Evolutionary conservation across 1,284 basidiomycete species (phyloP), one percentile per base, ranked within the genome.

Genomic region (Apiotrichum laibachii): DNA sequence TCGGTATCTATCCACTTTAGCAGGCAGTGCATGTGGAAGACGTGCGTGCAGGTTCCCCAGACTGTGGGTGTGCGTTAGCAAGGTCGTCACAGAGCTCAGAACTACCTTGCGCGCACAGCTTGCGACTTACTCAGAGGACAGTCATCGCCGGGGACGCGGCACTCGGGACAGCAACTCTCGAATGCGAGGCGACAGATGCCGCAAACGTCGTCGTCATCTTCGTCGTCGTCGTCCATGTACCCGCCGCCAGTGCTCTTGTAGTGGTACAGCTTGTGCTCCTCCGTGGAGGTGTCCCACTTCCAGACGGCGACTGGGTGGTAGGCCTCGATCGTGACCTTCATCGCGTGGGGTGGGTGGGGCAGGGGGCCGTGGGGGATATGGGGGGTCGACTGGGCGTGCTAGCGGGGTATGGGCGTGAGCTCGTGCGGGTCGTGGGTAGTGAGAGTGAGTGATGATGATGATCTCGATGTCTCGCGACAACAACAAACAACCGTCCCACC

Each of bases 91-190:
- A 56, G 42, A n/a, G n/a, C n/a, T n/a, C n/a, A n/a, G n/a, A n/a
- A n/a, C n/a, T n/a, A n/a, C n/a, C n/a, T n/a, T n/a, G n/a, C n/a
- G n/a, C n/a, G n/a, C n/a, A n/a, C n/a, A 21, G 31, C 19, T 19
- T 10, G 26, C 46, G 1, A 84, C 86, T 72, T 68, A 96, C 93
- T 95, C 34, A 96, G 80, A 1, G 93, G 93, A 81, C 93, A 96
- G 69, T 94, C 92, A 66, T 96, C 93, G n/a, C 93, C 93, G 0
- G 93, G 93, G 69, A 93, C 85, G 77, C 92, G 94, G 79, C 93
- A 97, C 5, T 87, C 85, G 6, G 93, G 92, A 79, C 93, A 96
- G 68, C 90, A 93, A 0, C 88, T 89, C 73, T 97, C 93, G 70
- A 87, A 96, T 0, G 92, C 85, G 7, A 91, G 86, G 49, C 91